Evolutionary conservation across 495 filamentous ascomycete genomes (phyloP), one percentile per base, ranked within the genome.

Genomic region (Daldinia caldariorum): DNA sequence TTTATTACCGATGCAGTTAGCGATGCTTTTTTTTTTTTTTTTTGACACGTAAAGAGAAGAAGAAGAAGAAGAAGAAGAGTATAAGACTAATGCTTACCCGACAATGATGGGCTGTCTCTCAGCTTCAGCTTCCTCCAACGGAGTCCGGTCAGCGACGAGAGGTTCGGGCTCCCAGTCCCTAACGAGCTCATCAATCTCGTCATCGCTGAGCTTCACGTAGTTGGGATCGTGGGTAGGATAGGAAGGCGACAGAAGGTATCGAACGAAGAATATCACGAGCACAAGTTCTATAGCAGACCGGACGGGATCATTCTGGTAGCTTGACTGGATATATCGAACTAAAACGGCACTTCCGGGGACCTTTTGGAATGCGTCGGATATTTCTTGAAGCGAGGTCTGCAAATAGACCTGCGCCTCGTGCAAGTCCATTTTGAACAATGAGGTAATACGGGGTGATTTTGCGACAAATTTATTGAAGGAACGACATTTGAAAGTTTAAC

Each of bases 161-260:
- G 95, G 94, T 78, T 99, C 95, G 0, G 95, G 95, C 2, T 88
- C 92, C 95, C 95, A 99, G 67, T 99, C 95, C 51, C 96, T 94
- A 18, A 99, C 92, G 26, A 98, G 83, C 70, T 99, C 95, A 76
- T 99, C 95, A 69, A 99, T 94, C 80, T 99, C 95, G 79, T 97
- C 92, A 70, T 98, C 95, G 10, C 91, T 91, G 65, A 99, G 80
- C 68, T 91, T 89, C 56, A 97, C 93, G 69, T 94, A 91, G 68
- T 93, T 94, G 56, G 90, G 89, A 74, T 91, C 94, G 68, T 89
- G 86, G 61, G 94, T 97, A 57, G 91, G 91, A 80, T 98, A 99
- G 45, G 89, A 91, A 2, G 96, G 94, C 39, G 93, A 89, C 45
- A 98, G 84, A 18, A 99, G 84, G 75, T 99, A 99, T 50, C 94